phyloP scores from a whole-genome alignment of 2,329 filamentous ascomycete genomes.

The Lecanicillium sp. region DNA sequence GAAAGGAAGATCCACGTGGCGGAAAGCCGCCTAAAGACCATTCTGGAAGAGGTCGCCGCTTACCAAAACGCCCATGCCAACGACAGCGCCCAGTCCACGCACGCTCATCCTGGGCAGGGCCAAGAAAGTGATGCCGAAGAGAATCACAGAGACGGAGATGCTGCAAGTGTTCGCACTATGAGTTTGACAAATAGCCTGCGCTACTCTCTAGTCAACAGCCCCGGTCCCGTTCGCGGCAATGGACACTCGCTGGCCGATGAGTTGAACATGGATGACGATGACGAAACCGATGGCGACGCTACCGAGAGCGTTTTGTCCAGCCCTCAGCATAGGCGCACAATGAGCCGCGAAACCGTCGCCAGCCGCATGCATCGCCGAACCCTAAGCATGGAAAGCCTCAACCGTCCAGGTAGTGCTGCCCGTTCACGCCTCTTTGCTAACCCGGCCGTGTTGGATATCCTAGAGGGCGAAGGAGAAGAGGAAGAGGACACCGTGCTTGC shows the following conservation, averaged over 20 bases:
- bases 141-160: conserved; percentile 58
- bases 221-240: conserved; percentile 46
- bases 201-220: conserved; percentile 61
- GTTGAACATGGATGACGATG: conserved; percentile 76
- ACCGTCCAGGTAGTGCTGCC: conserved; percentile 45
- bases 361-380: conserved; percentile 44
- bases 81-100: conserved; percentile 23
- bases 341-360: conserved; percentile 50
- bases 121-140: conserved; percentile 56
- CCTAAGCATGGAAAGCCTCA: conserved; percentile 51
- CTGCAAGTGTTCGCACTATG: conserved; percentile 62
- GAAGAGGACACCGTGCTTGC: conserved; percentile 15
- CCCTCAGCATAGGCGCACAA: conserved; percentile 41
- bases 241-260: conserved; percentile 84
- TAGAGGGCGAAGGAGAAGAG: conserved; percentile 48
- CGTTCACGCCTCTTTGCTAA: conserved; percentile 47
- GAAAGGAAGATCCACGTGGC: conserved; percentile 87
- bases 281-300: conserved; percentile 69
- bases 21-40: conserved; percentile 73
- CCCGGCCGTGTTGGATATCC: conserved; percentile 45
- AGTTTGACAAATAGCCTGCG: conserved; percentile 66
- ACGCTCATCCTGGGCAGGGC: conserved; percentile 18
- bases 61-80: conserved; percentile 51
- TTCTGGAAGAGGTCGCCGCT: conserved; percentile 79
- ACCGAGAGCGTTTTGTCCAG: conserved; percentile 54